Percentiles rank a stretch among this genome's conserved stretches.
Conservation (phyloP, 140 eudicot species). For the Cichorium intybus region DNA sequence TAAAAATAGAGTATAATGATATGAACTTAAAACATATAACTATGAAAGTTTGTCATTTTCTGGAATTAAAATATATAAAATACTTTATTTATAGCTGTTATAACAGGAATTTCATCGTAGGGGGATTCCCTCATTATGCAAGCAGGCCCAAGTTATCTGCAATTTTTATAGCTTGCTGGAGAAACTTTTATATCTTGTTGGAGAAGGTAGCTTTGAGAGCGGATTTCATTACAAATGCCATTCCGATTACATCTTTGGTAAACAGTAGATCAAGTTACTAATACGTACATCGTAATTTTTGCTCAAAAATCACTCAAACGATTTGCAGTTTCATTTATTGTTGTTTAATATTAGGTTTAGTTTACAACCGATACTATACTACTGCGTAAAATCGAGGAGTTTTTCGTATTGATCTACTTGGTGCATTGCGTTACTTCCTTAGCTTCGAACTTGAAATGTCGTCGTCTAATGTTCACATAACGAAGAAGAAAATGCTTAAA, state of each 20-base stretch:
- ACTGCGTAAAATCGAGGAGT: background rate
- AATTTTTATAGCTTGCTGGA: too few species aligned
- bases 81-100: background rate
- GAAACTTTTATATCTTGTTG: constrained; percentile 9
- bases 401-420: constrained; percentile 3
- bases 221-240: background rate
- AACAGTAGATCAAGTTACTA: background rate
- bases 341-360: background rate
- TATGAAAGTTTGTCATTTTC: too few species aligned
- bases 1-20: too few species aligned
- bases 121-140: background rate
- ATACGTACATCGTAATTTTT: background rate
- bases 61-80: too few species aligned
- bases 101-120: background rate
- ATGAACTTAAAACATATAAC: too few species aligned
- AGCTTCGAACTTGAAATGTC: background rate
- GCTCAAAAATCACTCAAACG: background rate
- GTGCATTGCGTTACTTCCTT: background rate
- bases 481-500: background rate
- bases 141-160: constrained; percentile 12
- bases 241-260: constrained; percentile 4
- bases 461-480: background rate
- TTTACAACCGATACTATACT: background rate
- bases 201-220: background rate
- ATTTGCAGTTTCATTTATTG: background rate